These are phyloP conservation scores for Ampelomyces quisqualis DNA, from an alignment of 2,329 filamentous ascomycete species.

Conservation along the genomic window DNA sequence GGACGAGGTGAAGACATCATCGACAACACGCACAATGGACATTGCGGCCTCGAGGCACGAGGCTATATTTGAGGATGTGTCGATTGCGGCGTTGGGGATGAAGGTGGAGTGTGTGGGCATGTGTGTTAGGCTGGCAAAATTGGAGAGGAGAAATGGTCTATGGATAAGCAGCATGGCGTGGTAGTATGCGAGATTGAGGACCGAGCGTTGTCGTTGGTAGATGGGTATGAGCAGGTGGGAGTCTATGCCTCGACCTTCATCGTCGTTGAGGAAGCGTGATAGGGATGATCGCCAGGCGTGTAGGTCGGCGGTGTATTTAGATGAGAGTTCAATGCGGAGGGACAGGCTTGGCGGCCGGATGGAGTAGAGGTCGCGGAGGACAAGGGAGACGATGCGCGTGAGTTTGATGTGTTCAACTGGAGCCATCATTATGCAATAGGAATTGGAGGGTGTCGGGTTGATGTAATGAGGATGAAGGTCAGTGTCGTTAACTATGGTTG, in stretches of 20 bases:
- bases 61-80: constrained; percentile 40
- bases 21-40: constrained; percentile 49
- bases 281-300: constrained; percentile 51
- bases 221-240: constrained; percentile 50
- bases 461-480: constrained; percentile 34
- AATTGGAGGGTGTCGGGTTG: constrained; percentile 24
- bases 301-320: constrained; percentile 48
- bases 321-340: constrained; percentile 42
- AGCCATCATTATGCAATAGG: constrained; percentile 49
- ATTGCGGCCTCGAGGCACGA: constrained; percentile 54
- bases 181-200: constrained; percentile 56
- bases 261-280: constrained; percentile 46
- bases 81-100: constrained; percentile 10
- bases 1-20: constrained; percentile 44
- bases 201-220: constrained; percentile 56
- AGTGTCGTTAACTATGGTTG: constrained; percentile 39
- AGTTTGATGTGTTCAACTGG: constrained; percentile 50
- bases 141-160: constrained; percentile 55
- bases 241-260: constrained; percentile 36
- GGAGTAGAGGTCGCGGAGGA: constrained; percentile 50
- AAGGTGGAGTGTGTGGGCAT: constrained; percentile 26
- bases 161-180: constrained; percentile 60
- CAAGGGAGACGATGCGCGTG: constrained; percentile 48
- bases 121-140: constrained; percentile 42
- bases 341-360: constrained; percentile 39